These are phyloP conservation scores for Simplicillium aogashimaense DNA, from an alignment of 2,329 filamentous ascomycete species.

Conservation along the genomic window DNA sequence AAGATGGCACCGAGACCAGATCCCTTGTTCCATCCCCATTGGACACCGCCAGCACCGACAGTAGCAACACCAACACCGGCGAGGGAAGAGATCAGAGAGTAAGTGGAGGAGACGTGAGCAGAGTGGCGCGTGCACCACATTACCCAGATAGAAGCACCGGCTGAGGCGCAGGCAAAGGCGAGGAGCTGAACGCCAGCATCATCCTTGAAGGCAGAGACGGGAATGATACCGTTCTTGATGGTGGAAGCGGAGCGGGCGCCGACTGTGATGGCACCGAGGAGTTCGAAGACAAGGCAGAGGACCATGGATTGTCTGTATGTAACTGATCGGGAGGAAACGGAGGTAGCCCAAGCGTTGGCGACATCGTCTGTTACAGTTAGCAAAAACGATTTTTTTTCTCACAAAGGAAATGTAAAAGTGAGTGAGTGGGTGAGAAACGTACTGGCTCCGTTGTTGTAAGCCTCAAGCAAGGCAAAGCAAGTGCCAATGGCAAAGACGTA, in stretches of 20 bases:
- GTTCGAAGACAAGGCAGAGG: slow-evolving; percentile 56
- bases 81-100: slow-evolving; percentile 60
- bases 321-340: slow-evolving; percentile 69
- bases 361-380: slow-evolving; percentile 56
- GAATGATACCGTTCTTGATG: slow-evolving; percentile 72
- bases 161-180: slow-evolving; percentile 54
- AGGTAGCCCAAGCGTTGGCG: slow-evolving; percentile 74
- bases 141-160: slow-evolving; percentile 60
- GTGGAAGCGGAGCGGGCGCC: slow-evolving; percentile 63
- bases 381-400: slow-evolving; percentile 1
- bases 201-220: slow-evolving; percentile 43
- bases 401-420: neutral
- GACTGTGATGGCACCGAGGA: slow-evolving; percentile 56
- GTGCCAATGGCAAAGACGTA: slow-evolving; percentile 71
- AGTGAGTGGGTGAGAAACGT: slow-evolving; percentile 26
- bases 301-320: slow-evolving; percentile 61
- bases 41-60: slow-evolving; percentile 48
- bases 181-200: slow-evolving; percentile 60
- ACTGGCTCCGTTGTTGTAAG: slow-evolving; percentile 74
- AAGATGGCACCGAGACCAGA: slow-evolving; percentile 65
- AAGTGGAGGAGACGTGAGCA: slow-evolving; percentile 63
- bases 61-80: slow-evolving; percentile 61
- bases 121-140: slow-evolving; percentile 73
- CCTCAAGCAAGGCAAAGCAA: slow-evolving; percentile 65
- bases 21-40: slow-evolving; percentile 62